Evolutionary conservation across 148 eudicot genomes (phyloP), one percentile per base, ranked within the genome.

Genomic region (Camellia sinensis): DNA sequence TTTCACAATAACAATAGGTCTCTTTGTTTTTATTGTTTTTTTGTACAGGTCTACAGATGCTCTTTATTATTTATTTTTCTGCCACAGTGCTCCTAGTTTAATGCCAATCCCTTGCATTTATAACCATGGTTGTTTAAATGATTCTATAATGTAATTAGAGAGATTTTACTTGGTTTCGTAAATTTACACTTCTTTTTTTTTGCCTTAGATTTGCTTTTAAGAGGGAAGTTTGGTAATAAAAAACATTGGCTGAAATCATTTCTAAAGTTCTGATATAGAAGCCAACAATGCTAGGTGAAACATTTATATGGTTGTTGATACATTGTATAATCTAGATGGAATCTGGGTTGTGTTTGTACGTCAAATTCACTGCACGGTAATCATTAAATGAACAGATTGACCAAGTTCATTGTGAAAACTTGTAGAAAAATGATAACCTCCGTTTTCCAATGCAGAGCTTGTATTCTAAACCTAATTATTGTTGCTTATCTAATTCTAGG

Each of bases 401-500:
- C 22, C 18, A 46, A 44, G 12, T 18, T 71, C 74, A 48, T 48
- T 13, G 2, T 48, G 40, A 43, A 4, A 68, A 68, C 52, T 17
- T 8, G 3, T 10, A 3, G 56, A 13, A 45, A 69, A 71, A 67
- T 67, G 59, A 6, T 53, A 73, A 13, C 19, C 63, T 54, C 17
- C 15, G 29, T 17, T 73, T 19, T 54, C 18, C 60, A 56, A 56
- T 17, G 14, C 17, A 14, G 63, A 74, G 41, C 22, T 29, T 57
- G 65, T 45, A 4, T 5, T 6, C 45, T 19, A 64, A 63, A 19
- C 7, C 46, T 15, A 12, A 48, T 14, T 48, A 0, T 50, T 48
- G 44, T 22, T 77, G n/a, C 18, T 37, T 50, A 19, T 60, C 10
- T 71, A 70, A 79, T 80, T 72, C 41, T 73, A 95, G 99, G 83